phyloP scores from a whole-genome alignment of 1,284 basidiomycete species.

The Cryptococcus jaspeensis region DNA sequence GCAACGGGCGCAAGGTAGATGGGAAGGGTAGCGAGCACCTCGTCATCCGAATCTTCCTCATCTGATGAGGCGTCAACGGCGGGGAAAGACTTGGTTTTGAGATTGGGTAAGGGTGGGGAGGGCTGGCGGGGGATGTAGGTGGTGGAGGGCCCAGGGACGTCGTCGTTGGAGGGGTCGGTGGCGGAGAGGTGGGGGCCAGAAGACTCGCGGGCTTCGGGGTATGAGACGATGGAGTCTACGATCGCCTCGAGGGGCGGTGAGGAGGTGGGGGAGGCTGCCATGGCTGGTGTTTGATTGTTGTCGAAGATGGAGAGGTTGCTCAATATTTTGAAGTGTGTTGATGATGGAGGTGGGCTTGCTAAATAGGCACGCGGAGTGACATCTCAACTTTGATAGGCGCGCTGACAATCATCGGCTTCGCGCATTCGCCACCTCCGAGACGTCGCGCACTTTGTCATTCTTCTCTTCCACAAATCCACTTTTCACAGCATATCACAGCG shows the following conservation, averaged over 20 bases:
- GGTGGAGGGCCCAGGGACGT: slow-evolving; percentile 38
- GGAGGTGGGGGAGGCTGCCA: too few relatives aligned
- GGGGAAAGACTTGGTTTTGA: slow-evolving; percentile 21
- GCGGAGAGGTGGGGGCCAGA: slow-evolving; percentile 11
- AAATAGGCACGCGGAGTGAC: too few relatives aligned
- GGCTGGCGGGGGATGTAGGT: slow-evolving; percentile 34
- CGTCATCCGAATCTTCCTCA: slow-evolving; percentile 26
- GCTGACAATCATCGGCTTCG: too few relatives aligned
- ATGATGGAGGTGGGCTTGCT: too few relatives aligned
- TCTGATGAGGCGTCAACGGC: slow-evolving; percentile 12
- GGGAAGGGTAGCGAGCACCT: slow-evolving; percentile 41
- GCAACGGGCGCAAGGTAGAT: slow-evolving; percentile 41
- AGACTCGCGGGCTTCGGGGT: slow-evolving; percentile 21
- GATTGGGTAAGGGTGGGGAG: slow-evolving; percentile 33
- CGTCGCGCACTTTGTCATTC: too few relatives aligned
- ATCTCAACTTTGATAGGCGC: too few relatives aligned
- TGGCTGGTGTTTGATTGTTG: too few relatives aligned
- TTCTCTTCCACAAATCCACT: too few relatives aligned
- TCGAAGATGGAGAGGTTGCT: too few relatives aligned
- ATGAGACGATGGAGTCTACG: slow-evolving; percentile 22
- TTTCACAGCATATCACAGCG: background rate
- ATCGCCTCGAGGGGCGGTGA: slow-evolving; percentile 10
- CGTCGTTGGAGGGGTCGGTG: slow-evolving; percentile 9
- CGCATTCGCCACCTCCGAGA: too few relatives aligned
- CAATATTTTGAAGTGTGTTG: too few relatives aligned